Evolutionary conservation across 2,329 filamentous ascomycete genomes (phyloP), one percentile per base, ranked within the genome.

Genomic region (Graphium sp.): DNA sequence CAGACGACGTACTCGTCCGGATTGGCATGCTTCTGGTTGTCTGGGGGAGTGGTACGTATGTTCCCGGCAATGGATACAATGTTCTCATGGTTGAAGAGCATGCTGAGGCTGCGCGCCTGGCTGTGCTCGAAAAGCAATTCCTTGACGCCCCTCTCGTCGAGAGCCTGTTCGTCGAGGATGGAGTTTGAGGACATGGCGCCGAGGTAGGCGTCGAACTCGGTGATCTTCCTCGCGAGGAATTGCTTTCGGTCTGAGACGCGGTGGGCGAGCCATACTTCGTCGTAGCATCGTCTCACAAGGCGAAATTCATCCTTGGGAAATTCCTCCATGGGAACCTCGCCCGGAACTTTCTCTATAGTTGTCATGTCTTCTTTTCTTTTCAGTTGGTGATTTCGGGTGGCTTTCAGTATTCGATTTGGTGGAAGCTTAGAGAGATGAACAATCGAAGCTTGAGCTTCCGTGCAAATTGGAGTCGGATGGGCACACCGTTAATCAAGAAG

Each of bases 31-130:
- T 36, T 10, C 34, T 37, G 18, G 37, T 38, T 28, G 12, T 22
- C 12, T 3, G 4, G 20, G 17, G 31, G 31, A 26, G 36, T 35
- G 18, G 34, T 35, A 38, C 39, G 35, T 26, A 57, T 43, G n/a
- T 44, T 44, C 26, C 56, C 55, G 18, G 49, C 43, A 22, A 62
- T 35, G 4, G 50, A 59, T 32, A 66, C 41, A 13, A 66, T 41
- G 38, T 66, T 63, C 34, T 60, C 55, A 36, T 66, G 61, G 35
- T 61, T 58, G 32, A 65, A 45, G 17, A 66, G 37, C 25, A 45
- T 41, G 11, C 43, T 35, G 13, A 55, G 34, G 10, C 41, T 37
- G n/a, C 37, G 33, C 20, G 38, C 44, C 14, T 50, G 41, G 17
- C 45, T 47, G 32, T 40, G 39, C 6, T 33, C 28, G 29, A 41